Evolutionary conservation across 75 land plant species (phyloP).

Genomic region (Gnetum montanum): DNA sequence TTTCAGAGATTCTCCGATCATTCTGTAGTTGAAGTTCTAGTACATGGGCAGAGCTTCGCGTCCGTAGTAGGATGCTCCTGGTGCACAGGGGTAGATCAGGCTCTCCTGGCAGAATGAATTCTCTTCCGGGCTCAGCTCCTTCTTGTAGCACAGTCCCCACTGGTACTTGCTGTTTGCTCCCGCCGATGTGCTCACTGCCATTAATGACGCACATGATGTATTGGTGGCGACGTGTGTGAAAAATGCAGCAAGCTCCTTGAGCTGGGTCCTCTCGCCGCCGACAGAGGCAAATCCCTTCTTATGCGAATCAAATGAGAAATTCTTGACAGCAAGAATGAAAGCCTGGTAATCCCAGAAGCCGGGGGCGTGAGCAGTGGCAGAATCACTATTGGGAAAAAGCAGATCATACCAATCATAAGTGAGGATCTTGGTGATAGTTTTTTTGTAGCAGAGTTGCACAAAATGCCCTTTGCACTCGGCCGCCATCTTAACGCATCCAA

Average conservation of each 20-base stretch:
- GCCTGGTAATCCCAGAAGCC: conserved; percentile 22
- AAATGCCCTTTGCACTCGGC: conserved; percentile 41
- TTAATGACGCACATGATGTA: conserved; percentile 14
- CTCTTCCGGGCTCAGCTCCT: conserved; percentile 63
- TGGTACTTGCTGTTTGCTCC: conserved; percentile 11
- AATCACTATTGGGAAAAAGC: conserved; percentile 19
- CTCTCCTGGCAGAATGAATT: conserved; percentile 32
- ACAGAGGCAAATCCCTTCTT: conserved; percentile 16
- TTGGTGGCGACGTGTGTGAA: conserved; percentile 39
- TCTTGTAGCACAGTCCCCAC: conserved; percentile 90
- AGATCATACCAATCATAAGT: conserved; percentile 20
- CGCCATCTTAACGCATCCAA: too few relatives aligned
- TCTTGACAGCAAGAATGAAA: conserved; percentile 24
- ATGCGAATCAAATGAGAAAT: conserved; percentile 18
- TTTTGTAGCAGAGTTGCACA: conserved; percentile 13
- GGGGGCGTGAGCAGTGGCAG: conserved; percentile 18
- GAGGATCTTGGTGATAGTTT: conserved; percentile 17
- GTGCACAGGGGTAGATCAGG: conserved; percentile 30
- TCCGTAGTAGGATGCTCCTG: conserved; percentile 48
- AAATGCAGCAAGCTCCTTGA: conserved; percentile 33
- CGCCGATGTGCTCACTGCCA: conserved; percentile 14
- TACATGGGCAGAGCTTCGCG: conserved; percentile 51
- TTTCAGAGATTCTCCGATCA: conserved; percentile 50
- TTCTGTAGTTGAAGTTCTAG: conserved; percentile 89
- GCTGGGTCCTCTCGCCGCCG: conserved; percentile 23